Percentiles rank a stretch among this genome's conserved stretches.
Evolutionary conservation across 495 filamentous ascomycete species (phyloP).

Genomic region (Elaphomyces granulatus): DNA sequence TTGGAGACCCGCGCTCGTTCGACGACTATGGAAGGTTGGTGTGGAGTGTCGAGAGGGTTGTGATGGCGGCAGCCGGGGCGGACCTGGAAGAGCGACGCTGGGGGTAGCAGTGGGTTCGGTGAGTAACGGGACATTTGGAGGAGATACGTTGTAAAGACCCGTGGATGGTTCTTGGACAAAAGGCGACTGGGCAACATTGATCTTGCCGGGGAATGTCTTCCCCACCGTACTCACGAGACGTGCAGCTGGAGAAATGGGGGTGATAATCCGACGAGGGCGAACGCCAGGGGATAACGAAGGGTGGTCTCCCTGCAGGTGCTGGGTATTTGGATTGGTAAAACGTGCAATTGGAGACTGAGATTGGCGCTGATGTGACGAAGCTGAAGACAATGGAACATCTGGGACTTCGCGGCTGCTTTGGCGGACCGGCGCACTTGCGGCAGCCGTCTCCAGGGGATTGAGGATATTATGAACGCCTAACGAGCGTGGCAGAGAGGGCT

Average conservation of each 20-base stretch:
- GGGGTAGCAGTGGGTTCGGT: conserved; percentile 16
- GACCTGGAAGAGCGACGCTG: conserved; percentile 14
- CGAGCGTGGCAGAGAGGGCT: conserved; percentile 24
- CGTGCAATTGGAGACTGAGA: conserved; percentile 18
- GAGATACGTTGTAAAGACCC: conserved; percentile 14
- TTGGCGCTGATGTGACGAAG: conserved; percentile 17
- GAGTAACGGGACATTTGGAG: conserved; percentile 18
- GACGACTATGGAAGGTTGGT: conserved; percentile 27
- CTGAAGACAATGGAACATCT: conserved; percentile 17
- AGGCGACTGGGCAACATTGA: conserved; percentile 34
- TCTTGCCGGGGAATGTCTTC: conserved; percentile 27
- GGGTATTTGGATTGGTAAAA: conserved; percentile 8
- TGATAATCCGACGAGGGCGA: conserved; percentile 41
- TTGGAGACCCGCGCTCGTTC: conserved; percentile 28
- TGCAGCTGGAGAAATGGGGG: conserved; percentile 47
- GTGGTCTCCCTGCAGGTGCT: conserved; percentile 15
- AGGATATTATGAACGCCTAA: conserved; percentile 38
- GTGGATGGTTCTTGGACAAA: conserved; percentile 25
- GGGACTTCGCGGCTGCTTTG: conserved; percentile 16
- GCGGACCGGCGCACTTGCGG: not conserved
- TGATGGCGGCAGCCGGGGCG: conserved; percentile 20
- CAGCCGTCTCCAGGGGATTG: conserved; percentile 27
- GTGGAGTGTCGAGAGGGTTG: conserved; percentile 26
- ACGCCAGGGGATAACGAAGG: conserved; percentile 25
- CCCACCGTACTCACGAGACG: conserved; percentile 22